Conservation (phyloP, 495 filamentous ascomycete species). For the Penicillium salamii region DNA sequence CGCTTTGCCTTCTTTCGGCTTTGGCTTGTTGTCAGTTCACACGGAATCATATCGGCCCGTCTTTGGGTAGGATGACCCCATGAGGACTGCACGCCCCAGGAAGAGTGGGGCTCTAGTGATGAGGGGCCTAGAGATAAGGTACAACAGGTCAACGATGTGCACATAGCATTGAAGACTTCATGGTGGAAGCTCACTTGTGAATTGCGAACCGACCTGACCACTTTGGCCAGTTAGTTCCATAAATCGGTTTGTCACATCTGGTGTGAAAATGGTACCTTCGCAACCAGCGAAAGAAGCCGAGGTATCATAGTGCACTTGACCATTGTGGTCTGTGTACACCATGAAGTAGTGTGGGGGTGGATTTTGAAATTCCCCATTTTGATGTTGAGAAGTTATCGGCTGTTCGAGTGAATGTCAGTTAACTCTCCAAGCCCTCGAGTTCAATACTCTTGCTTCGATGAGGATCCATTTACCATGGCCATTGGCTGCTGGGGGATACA, state of each 20-base stretch:
- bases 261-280: conserved; percentile 38
- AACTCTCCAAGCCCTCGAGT: too few relatives aligned
- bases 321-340: conserved; percentile 40
- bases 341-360: conserved; percentile 40
- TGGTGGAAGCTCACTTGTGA: conserved; percentile 18
- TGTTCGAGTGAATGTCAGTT: conserved; percentile 1
- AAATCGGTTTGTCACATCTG: conserved; percentile 38
- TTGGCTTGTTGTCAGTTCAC: conserved; percentile 34
- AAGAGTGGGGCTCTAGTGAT: conserved; percentile 9
- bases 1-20: conserved; percentile 29
- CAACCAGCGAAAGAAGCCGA: conserved; percentile 37
- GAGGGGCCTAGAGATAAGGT: conserved; percentile 1
- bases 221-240: conserved; percentile 26
- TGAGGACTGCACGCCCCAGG: conserved; percentile 18
- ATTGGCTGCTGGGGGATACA: conserved; percentile 11
- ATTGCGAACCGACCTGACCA: conserved; percentile 18
- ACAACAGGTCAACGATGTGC: not conserved
- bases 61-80: conserved; percentile 21
- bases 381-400: conserved; percentile 18
- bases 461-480: conserved; percentile 13
- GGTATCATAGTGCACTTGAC: conserved; percentile 30
- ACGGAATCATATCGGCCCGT: conserved; percentile 33
- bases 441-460: not conserved
- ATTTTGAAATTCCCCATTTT: conserved; percentile 11
- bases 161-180: not conserved